These are phyloP conservation scores for Lachancea quebecensis DNA, from an alignment of 805 yeast species.

Conservation along the genomic window DNA sequence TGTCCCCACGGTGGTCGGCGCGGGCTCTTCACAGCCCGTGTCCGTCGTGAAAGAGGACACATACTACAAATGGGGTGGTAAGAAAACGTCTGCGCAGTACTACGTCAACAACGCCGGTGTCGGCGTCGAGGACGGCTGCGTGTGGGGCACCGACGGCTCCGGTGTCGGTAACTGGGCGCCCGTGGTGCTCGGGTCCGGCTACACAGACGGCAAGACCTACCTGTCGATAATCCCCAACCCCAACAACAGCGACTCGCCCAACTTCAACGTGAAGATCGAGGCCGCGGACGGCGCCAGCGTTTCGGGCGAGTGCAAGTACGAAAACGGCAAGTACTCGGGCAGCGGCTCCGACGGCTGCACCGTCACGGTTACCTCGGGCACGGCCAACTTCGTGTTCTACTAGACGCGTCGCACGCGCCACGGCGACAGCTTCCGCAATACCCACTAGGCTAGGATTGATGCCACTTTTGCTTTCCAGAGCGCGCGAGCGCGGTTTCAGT, in stretches of 20 bases:
- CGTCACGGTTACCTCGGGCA: slow-evolving; percentile 53
- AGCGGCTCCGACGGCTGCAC: slow-evolving; percentile 74
- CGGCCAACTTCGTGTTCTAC: slow-evolving; percentile 55
- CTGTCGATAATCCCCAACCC: slow-evolving; percentile 93
- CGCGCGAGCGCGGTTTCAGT: no score
- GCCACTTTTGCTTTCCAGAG: no score
- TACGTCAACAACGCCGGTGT: slow-evolving; percentile 97
- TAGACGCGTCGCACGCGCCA: slow-evolving; percentile 10
- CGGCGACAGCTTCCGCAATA: no score
- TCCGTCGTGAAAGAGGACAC: slow-evolving; percentile 72
- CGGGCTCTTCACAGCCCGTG: slow-evolving; percentile 58
- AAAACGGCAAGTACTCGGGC: slow-evolving; percentile 67
- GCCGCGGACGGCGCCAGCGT: slow-evolving; percentile 56
- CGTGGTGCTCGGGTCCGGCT: slow-evolving; percentile 88
- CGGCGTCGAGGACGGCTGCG: slow-evolving; percentile 80
- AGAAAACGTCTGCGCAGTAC: slow-evolving; percentile 87
- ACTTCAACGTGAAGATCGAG: slow-evolving; percentile 72
- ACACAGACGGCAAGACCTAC: slow-evolving; percentile 63
- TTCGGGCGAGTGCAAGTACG: slow-evolving; percentile 74
- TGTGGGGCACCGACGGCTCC: slow-evolving; percentile 80
- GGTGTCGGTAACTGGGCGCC: slow-evolving; percentile 98
- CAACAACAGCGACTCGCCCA: slow-evolving; percentile 64
- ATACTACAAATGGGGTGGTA: slow-evolving; percentile 80
- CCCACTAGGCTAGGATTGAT: no score
- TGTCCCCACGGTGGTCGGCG: slow-evolving; percentile 75